A percentile compares a stretch with the other conserved stretches of the same genome.
Conservation (phyloP, 2,329 filamentous ascomycete genomes). For the Neonectria ditissima region DNA sequence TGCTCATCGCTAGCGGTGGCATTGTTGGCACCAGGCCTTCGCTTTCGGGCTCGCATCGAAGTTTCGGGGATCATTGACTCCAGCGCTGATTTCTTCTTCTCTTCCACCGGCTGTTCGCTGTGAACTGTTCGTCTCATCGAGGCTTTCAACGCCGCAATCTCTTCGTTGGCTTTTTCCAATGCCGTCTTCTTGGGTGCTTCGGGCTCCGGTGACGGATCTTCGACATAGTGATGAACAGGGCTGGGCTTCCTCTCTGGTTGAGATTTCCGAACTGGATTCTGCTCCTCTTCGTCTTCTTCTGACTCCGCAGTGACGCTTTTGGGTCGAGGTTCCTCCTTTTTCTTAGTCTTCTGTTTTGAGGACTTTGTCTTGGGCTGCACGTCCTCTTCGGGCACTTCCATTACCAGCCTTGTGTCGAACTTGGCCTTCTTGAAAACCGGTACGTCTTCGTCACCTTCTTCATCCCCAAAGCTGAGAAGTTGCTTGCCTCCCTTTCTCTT, state of each 20-base stretch:
- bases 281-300: conserved; percentile 30
- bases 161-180: conserved; percentile 79
- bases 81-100: conserved; percentile 74
- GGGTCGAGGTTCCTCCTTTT: conserved; percentile 39
- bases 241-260: conserved; percentile 30
- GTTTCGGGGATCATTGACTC: conserved; percentile 81
- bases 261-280: conserved; percentile 14
- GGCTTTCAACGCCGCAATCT: conserved; percentile 83
- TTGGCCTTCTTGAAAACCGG: conserved; percentile 80
- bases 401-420: conserved; percentile 81
- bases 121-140: conserved; percentile 79
- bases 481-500: conserved; percentile 83
- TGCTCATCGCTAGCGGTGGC: conserved; percentile 68
- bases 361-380: conserved; percentile 43
- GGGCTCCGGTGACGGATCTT: conserved; percentile 42
- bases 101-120: conserved; percentile 59
- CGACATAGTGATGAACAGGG: conserved; percentile 26
- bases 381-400: conserved; percentile 58
- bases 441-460: conserved; percentile 66
- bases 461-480: conserved; percentile 81
- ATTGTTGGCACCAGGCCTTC: conserved; percentile 68
- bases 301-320: conserved; percentile 32
- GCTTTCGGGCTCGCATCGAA: conserved; percentile 77
- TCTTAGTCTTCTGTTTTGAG: conserved; percentile 46
- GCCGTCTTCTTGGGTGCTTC: conserved; percentile 59